Evolutionary conservation across 1,284 basidiomycete genomes (phyloP), one percentile per base, ranked within the genome.

Genomic region (Rhizoctonia solani): DNA sequence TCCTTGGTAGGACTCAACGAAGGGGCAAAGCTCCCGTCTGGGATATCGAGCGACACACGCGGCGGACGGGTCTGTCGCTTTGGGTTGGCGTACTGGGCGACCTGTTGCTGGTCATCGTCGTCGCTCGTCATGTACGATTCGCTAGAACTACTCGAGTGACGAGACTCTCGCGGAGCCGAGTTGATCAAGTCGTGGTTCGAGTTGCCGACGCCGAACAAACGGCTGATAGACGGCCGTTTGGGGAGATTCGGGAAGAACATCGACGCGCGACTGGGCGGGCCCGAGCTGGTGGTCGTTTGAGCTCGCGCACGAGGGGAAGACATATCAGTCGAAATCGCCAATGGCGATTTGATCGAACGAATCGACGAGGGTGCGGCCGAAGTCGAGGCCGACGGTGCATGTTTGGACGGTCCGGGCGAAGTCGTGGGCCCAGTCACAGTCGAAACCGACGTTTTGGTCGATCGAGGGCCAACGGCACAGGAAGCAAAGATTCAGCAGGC

Each of bases 181-280:
- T 39, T 39, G 37, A 39, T 8, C 37, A n/a, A n/a, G 37, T 50
- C 37, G 37, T 46, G 58, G 21, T 49, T 47, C 29, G 30, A 27
- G 56, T 30, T 59, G 30, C 39, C 39, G 2, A 42, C 46, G 9
- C 59, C 59, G 44, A 65, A 65, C 1, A 65, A 37, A 47, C 30
- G 39, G 19, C 34, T 53, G 49, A 65, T 65, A 21, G 59, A 65
- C 32, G 59, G 59, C 4, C 59, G 59, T n/a, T 49, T 47, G 9
- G 59, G 59, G 13, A 65, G 59, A 13, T 42, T 65, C 1, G 59
- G 59, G 59, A 65, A 65, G 39, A 65, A 65, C 59, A 65, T 65
- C 23, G 59, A 65, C 2, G 59, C 59, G n/a, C 59, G 59, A 39
- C 59, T 65, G 9, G 59, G 59, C 8, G 59, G 59, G 8, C 3